Base-by-base conservation (phyloP, 176 grass and related monocot genomes). In the Oryza punctata region DNA sequence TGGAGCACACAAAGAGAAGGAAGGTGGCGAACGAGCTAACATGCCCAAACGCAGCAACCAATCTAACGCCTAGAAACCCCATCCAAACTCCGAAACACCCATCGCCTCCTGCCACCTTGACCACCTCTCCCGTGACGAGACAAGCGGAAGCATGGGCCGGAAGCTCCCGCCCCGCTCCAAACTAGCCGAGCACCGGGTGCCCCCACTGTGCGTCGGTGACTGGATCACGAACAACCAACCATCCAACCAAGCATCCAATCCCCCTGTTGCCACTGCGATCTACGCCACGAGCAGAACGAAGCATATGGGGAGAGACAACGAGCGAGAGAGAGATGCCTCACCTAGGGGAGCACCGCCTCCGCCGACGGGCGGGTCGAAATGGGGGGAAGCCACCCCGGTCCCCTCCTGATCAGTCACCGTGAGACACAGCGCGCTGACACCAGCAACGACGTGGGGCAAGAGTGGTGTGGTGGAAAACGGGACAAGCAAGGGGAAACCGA, bases 361-460 rank as follows among this genome's bases (percentile, higher is more conserved):
- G 75, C 75, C 35, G 50, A 24, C 67, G 61, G 79, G 88, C 61
- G 85, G 76, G 25, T 43, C 45, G 77, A 45, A 67, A 81, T 82
- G 71, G 74, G 44, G 80, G 76, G 89, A 91, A 24, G 89, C 78
- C 88, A 85, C 85, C 78, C 82, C 85, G 70, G 73, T 69, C 64
- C 46, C 79, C 27, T 81, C 72, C 43, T 78, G 82, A 85, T 72
- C 77, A 65, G 23, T 81, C 65, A 25, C 54, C 67, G 54, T 18
- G 65, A 25, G 71, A 26, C 90, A 70, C 90, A 89, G 43, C 84
- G 74, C 69, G 88, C 28, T 1, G 28, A 2, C 28, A 29, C 28
- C n/a, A n/a, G n/a, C n/a, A n/a, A n/a, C n/a, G n/a, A n/a, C n/a
- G n/a, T n/a, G n/a, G n/a, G n/a, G n/a, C n/a, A n/a, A n/a, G n/a